Percentiles rank a stretch among this genome's conserved stretches.
These are phyloP conservation scores for Colletotrichum lindemuthianum DNA, from an alignment of 2,329 filamentous ascomycete genomes.

Conservation along the genomic window DNA sequence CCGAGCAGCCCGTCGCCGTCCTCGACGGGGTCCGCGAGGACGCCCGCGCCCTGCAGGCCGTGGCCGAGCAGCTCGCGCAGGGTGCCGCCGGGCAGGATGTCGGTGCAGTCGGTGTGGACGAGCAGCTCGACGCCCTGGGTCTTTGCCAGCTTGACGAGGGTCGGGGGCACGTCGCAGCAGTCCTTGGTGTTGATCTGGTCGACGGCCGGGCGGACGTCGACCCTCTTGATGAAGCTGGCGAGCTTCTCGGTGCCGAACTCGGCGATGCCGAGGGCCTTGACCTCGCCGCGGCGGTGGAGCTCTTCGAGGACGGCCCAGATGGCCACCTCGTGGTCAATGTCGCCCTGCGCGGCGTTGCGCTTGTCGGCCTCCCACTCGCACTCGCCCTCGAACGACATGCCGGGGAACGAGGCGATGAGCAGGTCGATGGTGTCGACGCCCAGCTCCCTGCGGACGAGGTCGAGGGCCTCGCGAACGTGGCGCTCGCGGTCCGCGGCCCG, in stretches of 20 bases:
- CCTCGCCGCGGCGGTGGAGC: conserved; percentile 75
- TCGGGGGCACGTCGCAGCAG: conserved; percentile 94
- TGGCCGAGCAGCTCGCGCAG: conserved; percentile 84
- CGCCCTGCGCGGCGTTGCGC: conserved; percentile 68
- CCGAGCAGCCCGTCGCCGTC: conserved; percentile 71
- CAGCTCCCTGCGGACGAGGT: conserved; percentile 83
- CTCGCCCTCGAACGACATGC: conserved; percentile 91
- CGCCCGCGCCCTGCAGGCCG: conserved; percentile 75
- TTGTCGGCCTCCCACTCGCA: conserved; percentile 81
- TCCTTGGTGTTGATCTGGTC: conserved; percentile 97
- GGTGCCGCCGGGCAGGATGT: conserved; percentile 88
- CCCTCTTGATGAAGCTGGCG: conserved; percentile 76
- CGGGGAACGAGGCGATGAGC: conserved; percentile 91
- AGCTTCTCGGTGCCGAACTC: conserved; percentile 92
- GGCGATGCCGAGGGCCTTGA: conserved; percentile 82
- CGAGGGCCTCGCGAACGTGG: conserved; percentile 81
- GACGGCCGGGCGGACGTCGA: conserved; percentile 79
- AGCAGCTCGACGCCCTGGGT: conserved; percentile 84
- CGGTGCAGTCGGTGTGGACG: conserved; percentile 93
- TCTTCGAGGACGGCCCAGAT: conserved; percentile 80
- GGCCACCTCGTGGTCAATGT: conserved; percentile 73
- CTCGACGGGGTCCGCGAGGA: conserved; percentile 72
- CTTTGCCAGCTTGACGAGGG: conserved; percentile 86
- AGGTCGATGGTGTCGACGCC: conserved; percentile 82
- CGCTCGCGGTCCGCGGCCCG: conserved; percentile 70